Conservation (phyloP, 371 early-diverging fungal genomes). For the Entomophthora muscae region DNA sequence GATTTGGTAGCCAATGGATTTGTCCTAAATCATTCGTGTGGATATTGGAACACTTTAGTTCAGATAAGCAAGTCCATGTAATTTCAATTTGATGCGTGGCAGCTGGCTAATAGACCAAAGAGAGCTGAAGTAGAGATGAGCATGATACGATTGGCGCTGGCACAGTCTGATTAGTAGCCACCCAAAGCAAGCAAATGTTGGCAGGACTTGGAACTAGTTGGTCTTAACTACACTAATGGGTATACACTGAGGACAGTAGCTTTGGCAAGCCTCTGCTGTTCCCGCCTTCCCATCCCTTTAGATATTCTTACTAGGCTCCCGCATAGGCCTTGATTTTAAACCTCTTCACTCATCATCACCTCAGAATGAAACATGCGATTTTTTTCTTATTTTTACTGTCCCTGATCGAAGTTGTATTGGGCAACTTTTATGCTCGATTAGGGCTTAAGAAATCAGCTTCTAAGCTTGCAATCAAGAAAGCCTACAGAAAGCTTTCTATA, state of each 20-base stretch:
- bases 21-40: too few species aligned
- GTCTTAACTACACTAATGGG: not conserved
- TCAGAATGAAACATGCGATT: not conserved
- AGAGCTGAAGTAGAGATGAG: too few species aligned
- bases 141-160: not conserved
- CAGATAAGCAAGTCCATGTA: too few species aligned
- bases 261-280: not conserved
- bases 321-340: not conserved
- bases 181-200: not conserved
- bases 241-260: not conserved
- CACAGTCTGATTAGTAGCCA: not conserved
- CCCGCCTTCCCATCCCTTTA: not conserved
- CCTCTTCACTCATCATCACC: not conserved
- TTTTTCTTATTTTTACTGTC: not conserved
- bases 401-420: not conserved
- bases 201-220: not conserved
- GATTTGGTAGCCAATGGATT: too few species aligned
- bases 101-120: too few species aligned
- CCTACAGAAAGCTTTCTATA: conserved; percentile 73
- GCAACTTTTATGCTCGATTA: conserved; percentile 66
- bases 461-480: conserved; percentile 73
- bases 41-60: too few species aligned
- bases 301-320: not conserved
- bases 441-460: conserved; percentile 65
- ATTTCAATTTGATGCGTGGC: too few species aligned